Base-by-base conservation (phyloP, 441 rosid species). In the Daphne laureola region DNA sequence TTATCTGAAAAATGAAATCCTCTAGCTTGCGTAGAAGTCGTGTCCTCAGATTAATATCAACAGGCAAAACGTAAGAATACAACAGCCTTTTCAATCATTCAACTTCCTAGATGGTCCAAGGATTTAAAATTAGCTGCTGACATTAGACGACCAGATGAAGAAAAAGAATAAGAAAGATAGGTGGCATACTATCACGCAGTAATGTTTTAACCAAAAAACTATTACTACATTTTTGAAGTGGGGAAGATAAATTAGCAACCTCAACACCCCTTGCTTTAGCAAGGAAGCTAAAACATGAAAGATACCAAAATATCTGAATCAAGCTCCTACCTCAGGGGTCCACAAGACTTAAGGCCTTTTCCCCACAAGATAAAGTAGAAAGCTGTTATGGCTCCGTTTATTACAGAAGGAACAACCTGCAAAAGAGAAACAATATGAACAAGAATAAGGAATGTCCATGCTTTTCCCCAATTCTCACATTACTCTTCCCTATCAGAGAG, bases 281-380 rank as follows among this genome's bases (percentile, higher is more conserved):
- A 45, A 56, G 15, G 9, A 17, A 44, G 17, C 51, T 7, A 46
- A 15, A 45, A 46, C 6, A 25, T 14, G 14, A 35, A 7, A 25
- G 49, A 46, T 27, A 38, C 13, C 45, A 44, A 15, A 43, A 43
- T 43, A 48, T 45, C 31, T 51, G 57, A 49, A 58, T 44, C n/a
- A 63, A 54, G 52, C 50, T 59, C 67, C 36, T 75, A 92, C 98
- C 98, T 86, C 26, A 80, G 71, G 6, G 98, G 98, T 68, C 98
- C 97, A 71, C 98, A 92, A 35, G 81, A 78, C 72, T 78, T 81
- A 57, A 89, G 78, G 35, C 97, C 98, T 70, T 79, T 92, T 68
- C 88, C 96, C 97, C 97, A 92, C 71, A 89, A 70, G 70, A 86
- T 69, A 75, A 89, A 92, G 82, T 86, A 92, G 14, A 87, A 63